A percentile compares a stretch with the other conserved stretches of the same genome.
These are phyloP conservation scores for Solanum acaule DNA, from an alignment of 257 asterid genomes.

Conservation along the genomic window DNA sequence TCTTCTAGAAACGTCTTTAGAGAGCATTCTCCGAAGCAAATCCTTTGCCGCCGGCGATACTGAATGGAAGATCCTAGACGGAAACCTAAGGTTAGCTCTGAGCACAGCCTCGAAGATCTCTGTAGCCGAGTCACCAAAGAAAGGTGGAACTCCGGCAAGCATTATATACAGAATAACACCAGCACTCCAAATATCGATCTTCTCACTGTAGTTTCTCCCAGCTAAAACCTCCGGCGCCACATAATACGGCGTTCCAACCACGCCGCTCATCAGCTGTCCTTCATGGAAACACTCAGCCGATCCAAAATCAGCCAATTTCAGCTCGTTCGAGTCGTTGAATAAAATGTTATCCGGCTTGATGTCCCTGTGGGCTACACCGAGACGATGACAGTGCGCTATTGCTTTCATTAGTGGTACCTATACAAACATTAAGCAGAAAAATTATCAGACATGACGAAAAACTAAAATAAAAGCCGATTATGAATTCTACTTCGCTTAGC, in stretches of 20 bases:
- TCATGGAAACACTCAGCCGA: slow-evolving; percentile 50
- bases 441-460: not conserved
- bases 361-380: slow-evolving; percentile 68
- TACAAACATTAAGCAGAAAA: not conserved
- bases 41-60: slow-evolving; percentile 26
- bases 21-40: slow-evolving; percentile 26
- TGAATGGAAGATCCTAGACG: slow-evolving; percentile 10
- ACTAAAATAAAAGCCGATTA: not conserved
- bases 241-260: slow-evolving; percentile 33
- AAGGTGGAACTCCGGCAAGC: slow-evolving; percentile 34
- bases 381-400: slow-evolving; percentile 58
- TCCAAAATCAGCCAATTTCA: slow-evolving; percentile 76
- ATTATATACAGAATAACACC: slow-evolving; percentile 24
- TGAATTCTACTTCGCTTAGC: not conserved
- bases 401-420: slow-evolving; percentile 78
- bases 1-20: slow-evolving; percentile 25
- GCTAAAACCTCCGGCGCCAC: slow-evolving; percentile 28
- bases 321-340: slow-evolving; percentile 36
- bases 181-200: slow-evolving; percentile 34
- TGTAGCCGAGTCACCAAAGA: slow-evolving; percentile 20
- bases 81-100: slow-evolving; percentile 27
- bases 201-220: slow-evolving; percentile 15
- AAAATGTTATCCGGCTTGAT: slow-evolving; percentile 73
- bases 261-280: slow-evolving; percentile 21
- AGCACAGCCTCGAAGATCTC: slow-evolving; percentile 29